phyloP scores from a whole-genome alignment of 345 rosid species.

The Jatropha curcas region DNA sequence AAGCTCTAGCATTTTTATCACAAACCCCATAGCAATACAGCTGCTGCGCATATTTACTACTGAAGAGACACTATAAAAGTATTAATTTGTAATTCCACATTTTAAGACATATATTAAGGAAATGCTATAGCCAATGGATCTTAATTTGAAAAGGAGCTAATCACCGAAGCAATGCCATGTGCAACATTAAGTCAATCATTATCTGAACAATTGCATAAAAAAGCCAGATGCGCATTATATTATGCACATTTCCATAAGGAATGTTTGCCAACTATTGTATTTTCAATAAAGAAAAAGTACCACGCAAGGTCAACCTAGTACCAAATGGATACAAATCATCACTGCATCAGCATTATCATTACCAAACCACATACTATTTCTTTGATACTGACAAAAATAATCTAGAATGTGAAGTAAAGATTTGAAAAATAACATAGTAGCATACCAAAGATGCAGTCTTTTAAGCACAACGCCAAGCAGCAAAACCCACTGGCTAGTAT shows the following conservation, averaged over 20 bases:
- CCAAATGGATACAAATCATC: not conserved
- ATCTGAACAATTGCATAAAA: not conserved
- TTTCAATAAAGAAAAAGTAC: not conserved
- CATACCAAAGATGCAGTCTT: not conserved
- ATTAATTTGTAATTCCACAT: not conserved
- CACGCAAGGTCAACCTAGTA: not conserved
- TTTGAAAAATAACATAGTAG: not conserved
- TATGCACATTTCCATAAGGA: not conserved
- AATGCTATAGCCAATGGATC: too few relatives aligned
- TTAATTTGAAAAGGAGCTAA: not conserved
- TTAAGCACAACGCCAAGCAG: constrained; percentile 5
- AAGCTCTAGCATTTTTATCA: not conserved
- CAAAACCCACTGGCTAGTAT: not conserved
- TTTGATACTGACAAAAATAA: constrained; percentile 1
- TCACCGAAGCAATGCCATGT: not conserved
- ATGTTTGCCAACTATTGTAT: not conserved
- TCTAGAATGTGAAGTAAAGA: not conserved
- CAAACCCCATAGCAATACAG: not conserved
- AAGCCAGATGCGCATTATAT: too few relatives aligned
- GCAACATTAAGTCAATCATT: not conserved
- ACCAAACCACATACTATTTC: not conserved
- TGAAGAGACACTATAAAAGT: not conserved
- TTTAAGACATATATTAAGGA: not conserved
- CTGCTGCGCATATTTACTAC: not conserved
- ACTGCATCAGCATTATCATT: not conserved